Evolutionary conservation across 2,329 filamentous ascomycete genomes (phyloP).

Genomic region (Pseudogymnoascus sp.): DNA sequence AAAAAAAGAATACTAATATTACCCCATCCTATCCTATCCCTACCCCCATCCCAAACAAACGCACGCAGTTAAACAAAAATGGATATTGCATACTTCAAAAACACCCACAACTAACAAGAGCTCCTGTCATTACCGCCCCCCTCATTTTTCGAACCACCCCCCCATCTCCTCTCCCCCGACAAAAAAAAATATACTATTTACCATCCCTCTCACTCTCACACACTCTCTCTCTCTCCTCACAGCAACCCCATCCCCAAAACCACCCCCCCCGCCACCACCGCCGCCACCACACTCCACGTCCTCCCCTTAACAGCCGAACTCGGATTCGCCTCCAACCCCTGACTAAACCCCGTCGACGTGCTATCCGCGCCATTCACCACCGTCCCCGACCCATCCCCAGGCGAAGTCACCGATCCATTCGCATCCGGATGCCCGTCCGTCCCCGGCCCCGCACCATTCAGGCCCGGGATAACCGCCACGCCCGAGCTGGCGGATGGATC

Average conservation of each 20-base stretch:
- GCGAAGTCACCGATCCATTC: neutral
- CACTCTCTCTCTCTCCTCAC: neutral
- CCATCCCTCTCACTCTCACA: neutral
- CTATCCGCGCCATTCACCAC: neutral
- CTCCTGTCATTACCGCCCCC: neutral
- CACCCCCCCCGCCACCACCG: neutral
- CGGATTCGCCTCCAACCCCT: neutral
- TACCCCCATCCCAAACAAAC: neutral
- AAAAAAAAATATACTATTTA: neutral
- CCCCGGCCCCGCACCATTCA: conserved; percentile 41
- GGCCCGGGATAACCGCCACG: conserved; percentile 43
- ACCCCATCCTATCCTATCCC: neutral
- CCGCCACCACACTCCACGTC: neutral
- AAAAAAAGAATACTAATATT: neutral
- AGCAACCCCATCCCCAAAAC: neutral
- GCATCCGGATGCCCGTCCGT: conserved; percentile 14
- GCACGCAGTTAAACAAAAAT: neutral
- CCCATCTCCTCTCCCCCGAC: neutral
- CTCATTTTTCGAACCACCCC: neutral
- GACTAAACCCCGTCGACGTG: neutral
- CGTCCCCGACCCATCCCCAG: neutral
- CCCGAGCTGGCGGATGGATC: conserved; percentile 12
- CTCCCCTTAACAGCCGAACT: neutral
- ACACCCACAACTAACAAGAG: neutral
- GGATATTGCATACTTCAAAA: neutral